Conservation (phyloP, 140 eudicot species). For the Stevia rebaudiana region DNA sequence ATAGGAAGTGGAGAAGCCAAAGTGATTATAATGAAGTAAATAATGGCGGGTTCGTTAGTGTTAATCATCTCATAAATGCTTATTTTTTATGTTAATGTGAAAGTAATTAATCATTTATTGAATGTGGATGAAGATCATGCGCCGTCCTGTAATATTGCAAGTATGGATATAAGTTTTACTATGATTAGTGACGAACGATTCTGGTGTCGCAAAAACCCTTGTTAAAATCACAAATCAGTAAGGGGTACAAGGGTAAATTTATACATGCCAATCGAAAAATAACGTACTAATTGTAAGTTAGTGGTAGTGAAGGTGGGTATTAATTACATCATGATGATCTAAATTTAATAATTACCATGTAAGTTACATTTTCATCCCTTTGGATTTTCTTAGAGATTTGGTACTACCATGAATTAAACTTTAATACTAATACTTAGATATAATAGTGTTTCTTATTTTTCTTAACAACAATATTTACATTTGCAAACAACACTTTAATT, state of each 20-base stretch:
- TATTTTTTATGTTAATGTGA: slow-evolving; percentile 20
- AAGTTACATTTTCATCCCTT: slow-evolving; percentile 33
- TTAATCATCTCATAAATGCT: slow-evolving; percentile 20
- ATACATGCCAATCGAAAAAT: background rate
- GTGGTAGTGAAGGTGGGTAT: slow-evolving; percentile 14
- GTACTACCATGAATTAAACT: too few relatives aligned
- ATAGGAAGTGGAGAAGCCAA: slow-evolving; percentile 37
- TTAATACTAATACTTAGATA: too few relatives aligned
- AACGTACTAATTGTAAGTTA: slow-evolving; percentile 13
- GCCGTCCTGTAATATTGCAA: slow-evolving; percentile 23
- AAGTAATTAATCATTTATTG: slow-evolving; percentile 25
- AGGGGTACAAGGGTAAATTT: slow-evolving; percentile 5
- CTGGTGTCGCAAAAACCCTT: background rate
- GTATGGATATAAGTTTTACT: background rate
- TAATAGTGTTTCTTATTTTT: too few relatives aligned
- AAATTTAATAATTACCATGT: slow-evolving; percentile 5
- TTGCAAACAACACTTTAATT: too few relatives aligned
- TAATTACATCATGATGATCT: slow-evolving; percentile 24
- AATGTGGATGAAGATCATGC: slow-evolving; percentile 34
- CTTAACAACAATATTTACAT: too few relatives aligned
- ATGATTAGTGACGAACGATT: background rate
- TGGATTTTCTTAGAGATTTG: too few relatives aligned
- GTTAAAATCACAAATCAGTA: background rate
- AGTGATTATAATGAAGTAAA: slow-evolving; percentile 14
- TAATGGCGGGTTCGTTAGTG: slow-evolving; percentile 24